Base-by-base conservation (phyloP, 2,329 filamentous ascomycete species). In the Apiospora sp. region DNA sequence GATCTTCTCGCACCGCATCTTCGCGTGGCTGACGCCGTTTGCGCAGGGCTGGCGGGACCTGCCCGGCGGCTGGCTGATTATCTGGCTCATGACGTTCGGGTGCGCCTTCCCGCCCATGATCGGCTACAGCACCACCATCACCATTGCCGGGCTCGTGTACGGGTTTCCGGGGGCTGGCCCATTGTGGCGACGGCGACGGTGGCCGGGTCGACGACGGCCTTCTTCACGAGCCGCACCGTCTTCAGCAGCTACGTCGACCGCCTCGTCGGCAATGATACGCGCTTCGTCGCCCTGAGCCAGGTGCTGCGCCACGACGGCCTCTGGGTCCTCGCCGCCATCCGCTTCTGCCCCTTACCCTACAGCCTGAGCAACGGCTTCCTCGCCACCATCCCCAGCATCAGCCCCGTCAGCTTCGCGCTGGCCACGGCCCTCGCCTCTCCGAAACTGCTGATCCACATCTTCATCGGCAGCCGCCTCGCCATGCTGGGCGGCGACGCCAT, bases 301-400 rank as follows among this genome's bases (percentile, higher is more conserved):
- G 96, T 96, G 10, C 86, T 99, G 74, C 94, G 97, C 75, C 92
- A 94, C 79, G 96, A 99, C 79, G 96, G 96, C 0, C 83, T 99
- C 70, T 93, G 94, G 78, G 91, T 98, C 71, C 87, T 99, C 67
- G 92, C 94, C 75, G 97, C 96, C 89, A 96, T 99, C 77, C 90
- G 96, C 43, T 89, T 98, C 75, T 98, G 96, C 79, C 96, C 96
- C 1, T 82, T 99, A 73, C 96, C 96, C 19, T 99, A 97, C 82
- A 96, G 93, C 70, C 86, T 98, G 76, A 95, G 93, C 80, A 99
- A 99, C 80, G 96, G 95, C 69, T 97, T 97, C 74, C 90, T 99
- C 71, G 94, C 94, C 43, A 98, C 96, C 1, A 95, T 99, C 74
- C 95, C 95, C 3, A 97, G 93, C 44, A 94, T 99, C 46, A 89